Evolutionary conservation across 169 alveolate genomes (phyloP).

Genomic region (Cryptosporidium meleagridis): DNA sequence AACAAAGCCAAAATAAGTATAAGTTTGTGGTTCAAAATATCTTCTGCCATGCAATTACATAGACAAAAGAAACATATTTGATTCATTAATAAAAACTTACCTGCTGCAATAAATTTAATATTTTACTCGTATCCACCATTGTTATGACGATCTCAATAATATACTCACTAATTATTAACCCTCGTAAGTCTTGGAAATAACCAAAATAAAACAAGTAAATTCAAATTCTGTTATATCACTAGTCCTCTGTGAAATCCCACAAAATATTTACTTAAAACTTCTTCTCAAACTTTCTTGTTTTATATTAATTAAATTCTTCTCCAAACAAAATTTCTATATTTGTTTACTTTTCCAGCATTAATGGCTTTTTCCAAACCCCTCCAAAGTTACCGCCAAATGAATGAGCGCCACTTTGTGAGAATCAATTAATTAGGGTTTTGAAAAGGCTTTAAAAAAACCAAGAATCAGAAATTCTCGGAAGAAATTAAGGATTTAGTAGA

Average conservation of each 20-base stretch:
- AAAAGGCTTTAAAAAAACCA: neutral
- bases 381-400: neutral
- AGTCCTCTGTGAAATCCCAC: neutral
- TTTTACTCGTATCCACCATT: slow-evolving; percentile 41
- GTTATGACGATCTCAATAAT: neutral
- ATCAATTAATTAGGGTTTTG: neutral
- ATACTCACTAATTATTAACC: neutral
- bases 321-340: neutral
- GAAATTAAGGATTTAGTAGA: neutral
- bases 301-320: neutral
- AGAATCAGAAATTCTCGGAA: neutral
- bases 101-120: slow-evolving; percentile 31
- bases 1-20: neutral
- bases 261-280: neutral
- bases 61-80: neutral
- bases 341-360: neutral
- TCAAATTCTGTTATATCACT: neutral
- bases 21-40: neutral
- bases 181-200: neutral
- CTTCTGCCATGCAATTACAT: neutral
- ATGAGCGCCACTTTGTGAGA: neutral
- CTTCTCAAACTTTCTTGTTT: neutral
- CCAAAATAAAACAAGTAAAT: neutral
- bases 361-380: neutral
- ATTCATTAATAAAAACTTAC: slow-evolving; percentile 4